Percentiles rank a stretch among this genome's conserved stretches.
phyloP scores from a whole-genome alignment of 352 stramenopile species.

The Phytophthora macrochlamydospora region DNA sequence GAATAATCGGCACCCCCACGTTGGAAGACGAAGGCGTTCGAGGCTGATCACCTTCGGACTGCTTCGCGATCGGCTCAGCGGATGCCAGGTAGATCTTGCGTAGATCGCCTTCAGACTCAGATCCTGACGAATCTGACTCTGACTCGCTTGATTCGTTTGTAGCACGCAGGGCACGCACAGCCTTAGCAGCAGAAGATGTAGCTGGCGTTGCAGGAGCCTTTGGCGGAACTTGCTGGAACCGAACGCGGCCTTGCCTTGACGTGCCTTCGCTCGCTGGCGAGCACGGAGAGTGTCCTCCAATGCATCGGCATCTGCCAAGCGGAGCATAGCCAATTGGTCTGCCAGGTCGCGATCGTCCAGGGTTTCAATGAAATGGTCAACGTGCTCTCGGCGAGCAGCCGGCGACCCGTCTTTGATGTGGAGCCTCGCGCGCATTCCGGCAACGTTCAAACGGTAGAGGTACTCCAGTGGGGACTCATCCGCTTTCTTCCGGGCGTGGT shows the following conservation, averaged over 20 bases:
- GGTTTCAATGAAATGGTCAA: conserved; percentile 20
- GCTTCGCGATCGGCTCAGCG: too few relatives aligned
- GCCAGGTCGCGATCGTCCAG: too few relatives aligned
- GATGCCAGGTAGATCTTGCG: too few relatives aligned
- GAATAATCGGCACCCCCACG: too few relatives aligned
- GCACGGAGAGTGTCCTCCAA: too few relatives aligned
- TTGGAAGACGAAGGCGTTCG: too few relatives aligned
- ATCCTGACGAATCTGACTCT: too few relatives aligned
- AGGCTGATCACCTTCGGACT: too few relatives aligned
- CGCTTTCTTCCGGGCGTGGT: conserved; percentile 1
- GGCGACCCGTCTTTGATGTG: not conserved
- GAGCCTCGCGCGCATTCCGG: conserved; percentile 4
- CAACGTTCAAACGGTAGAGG: conserved; percentile 1
- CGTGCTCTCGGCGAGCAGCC: conserved; percentile 1
- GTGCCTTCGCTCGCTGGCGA: not conserved
- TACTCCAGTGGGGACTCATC: conserved; percentile 6
- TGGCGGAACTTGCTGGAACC: conserved; percentile 2
- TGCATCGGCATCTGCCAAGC: not conserved
- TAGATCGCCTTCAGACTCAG: too few relatives aligned
- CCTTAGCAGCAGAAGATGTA: too few relatives aligned
- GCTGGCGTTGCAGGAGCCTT: not conserved
- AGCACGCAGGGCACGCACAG: too few relatives aligned
- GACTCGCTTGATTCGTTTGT: too few relatives aligned
- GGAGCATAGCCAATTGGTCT: conserved; percentile 1
- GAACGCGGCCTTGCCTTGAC: not conserved